phyloP scores from a whole-genome alignment of 306 rosid genomes.

The Delonix regia region DNA sequence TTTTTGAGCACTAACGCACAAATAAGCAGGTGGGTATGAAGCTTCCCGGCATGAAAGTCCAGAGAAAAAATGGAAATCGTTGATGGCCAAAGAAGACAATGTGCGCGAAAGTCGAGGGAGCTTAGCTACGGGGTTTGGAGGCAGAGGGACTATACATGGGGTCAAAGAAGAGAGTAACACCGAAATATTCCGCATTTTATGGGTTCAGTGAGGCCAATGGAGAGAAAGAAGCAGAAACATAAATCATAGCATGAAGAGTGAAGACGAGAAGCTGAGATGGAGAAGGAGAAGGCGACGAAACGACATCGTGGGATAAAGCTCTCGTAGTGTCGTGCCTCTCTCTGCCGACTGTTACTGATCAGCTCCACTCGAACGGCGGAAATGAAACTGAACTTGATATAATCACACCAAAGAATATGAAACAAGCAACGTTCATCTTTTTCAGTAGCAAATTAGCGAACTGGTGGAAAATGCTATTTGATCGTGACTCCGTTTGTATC shows the following conservation, averaged over 20 bases:
- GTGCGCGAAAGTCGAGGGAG: not conserved
- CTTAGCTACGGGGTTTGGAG: slow-evolving; percentile 10
- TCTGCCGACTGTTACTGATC: not conserved
- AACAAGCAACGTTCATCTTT: not conserved
- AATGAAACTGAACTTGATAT: not conserved
- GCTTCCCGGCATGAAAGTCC: slow-evolving; percentile 15
- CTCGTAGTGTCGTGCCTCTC: not conserved
- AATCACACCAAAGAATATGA: not conserved
- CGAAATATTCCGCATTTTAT: slow-evolving; percentile 43
- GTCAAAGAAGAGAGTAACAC: slow-evolving; percentile 35
- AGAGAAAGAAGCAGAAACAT: not conserved
- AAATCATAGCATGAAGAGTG: slow-evolving; percentile 31
- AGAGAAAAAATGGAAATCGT: slow-evolving; percentile 5
- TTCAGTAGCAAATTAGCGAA: not conserved
- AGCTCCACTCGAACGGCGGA: not conserved
- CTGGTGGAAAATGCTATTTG: too few species aligned
- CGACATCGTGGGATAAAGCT: not conserved
- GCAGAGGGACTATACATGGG: slow-evolving; percentile 33
- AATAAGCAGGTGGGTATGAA: slow-evolving; percentile 33
- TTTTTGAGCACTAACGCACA: slow-evolving; percentile 10
- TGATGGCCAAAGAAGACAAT: slow-evolving; percentile 12
- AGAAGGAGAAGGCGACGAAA: not conserved
- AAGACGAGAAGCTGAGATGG: not conserved
- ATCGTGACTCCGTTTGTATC: too few species aligned
- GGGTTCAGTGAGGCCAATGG: not conserved